Percentiles rank a stretch among this genome's conserved stretches.
phyloP scores from a whole-genome alignment of 208 protist species.

The Leishmania guyanensis region DNA sequence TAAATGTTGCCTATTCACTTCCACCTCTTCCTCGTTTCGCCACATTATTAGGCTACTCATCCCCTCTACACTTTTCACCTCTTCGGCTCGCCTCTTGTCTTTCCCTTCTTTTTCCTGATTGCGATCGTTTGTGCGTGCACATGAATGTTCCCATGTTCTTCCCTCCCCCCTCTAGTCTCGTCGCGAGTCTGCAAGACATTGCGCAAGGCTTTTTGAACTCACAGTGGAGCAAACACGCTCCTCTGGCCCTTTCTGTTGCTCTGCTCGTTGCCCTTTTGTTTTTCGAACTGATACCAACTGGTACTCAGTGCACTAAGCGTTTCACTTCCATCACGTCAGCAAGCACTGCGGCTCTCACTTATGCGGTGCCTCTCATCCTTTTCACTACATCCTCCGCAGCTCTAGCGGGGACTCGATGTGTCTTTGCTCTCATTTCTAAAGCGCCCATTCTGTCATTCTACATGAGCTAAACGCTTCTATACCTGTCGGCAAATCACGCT shows the following conservation, averaged over 20 bases:
- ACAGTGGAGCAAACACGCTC: not conserved
- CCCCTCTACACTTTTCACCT: no score
- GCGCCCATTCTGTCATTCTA: not conserved
- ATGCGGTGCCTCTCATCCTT: conserved; percentile 24
- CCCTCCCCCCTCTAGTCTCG: not conserved
- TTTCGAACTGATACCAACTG: no score
- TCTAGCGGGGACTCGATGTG: not conserved
- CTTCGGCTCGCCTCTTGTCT: no score
- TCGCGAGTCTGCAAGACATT: not conserved
- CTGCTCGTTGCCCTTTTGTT: not conserved
- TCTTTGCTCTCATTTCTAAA: not conserved
- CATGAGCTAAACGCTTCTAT: not conserved
- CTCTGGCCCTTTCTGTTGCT: not conserved
- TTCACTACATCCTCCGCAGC: conserved; percentile 9
- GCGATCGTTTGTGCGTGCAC: not conserved
- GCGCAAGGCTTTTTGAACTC: not conserved
- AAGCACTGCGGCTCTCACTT: not conserved
- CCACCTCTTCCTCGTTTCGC: not conserved
- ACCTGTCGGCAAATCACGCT: no score
- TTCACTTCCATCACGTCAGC: not conserved
- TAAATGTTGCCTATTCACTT: not conserved
- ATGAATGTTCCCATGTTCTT: not conserved
- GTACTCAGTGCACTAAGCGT: not conserved
- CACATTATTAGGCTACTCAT: not conserved
- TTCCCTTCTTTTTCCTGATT: not conserved